phyloP scores from a whole-genome alignment of 2,329 filamentous ascomycete genomes.

The Cladosporium sp. region DNA sequence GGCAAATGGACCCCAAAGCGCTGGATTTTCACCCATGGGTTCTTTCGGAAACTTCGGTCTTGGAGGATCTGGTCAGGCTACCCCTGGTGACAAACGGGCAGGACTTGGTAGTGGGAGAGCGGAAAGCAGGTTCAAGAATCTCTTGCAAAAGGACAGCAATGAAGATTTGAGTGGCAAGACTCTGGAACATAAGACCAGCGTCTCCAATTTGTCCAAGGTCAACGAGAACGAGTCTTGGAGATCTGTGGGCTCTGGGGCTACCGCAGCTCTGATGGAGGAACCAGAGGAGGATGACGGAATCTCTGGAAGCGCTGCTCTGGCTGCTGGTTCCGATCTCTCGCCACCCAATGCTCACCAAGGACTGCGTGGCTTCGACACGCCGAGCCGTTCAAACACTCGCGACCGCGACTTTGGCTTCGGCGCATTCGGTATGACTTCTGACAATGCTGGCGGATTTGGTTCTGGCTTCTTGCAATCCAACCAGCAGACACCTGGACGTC shows the following conservation, averaged over 20 bases:
- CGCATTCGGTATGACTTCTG: slow-evolving; percentile 57
- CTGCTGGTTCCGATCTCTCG: slow-evolving; percentile 69
- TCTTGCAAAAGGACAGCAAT: slow-evolving; percentile 72
- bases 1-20: slow-evolving; percentile 56
- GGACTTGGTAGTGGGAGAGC: slow-evolving; percentile 63
- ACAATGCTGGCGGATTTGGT: slow-evolving; percentile 33
- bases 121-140: slow-evolving; percentile 79
- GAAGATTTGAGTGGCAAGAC: slow-evolving; percentile 52
- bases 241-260: slow-evolving; percentile 21
- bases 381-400: slow-evolving; percentile 47
- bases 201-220: slow-evolving; percentile 51
- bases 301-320: slow-evolving; percentile 68
- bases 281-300: slow-evolving; percentile 57
- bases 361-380: slow-evolving; percentile 38
- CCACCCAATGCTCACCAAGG: slow-evolving; percentile 42
- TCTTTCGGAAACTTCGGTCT: slow-evolving; percentile 90
- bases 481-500: slow-evolving; percentile 48
- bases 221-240: slow-evolving; percentile 52
- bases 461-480: slow-evolving; percentile 30
- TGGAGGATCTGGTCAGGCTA: slow-evolving; percentile 38
- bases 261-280: slow-evolving; percentile 59
- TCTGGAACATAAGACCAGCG: slow-evolving; percentile 53
- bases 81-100: slow-evolving; percentile 66
- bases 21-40: slow-evolving; percentile 69
- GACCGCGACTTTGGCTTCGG: slow-evolving; percentile 55